Evolutionary conservation across 179 eudicot species (phyloP), one percentile per base, ranked within the genome.

Genomic region (Sideroxylon spinosum): DNA sequence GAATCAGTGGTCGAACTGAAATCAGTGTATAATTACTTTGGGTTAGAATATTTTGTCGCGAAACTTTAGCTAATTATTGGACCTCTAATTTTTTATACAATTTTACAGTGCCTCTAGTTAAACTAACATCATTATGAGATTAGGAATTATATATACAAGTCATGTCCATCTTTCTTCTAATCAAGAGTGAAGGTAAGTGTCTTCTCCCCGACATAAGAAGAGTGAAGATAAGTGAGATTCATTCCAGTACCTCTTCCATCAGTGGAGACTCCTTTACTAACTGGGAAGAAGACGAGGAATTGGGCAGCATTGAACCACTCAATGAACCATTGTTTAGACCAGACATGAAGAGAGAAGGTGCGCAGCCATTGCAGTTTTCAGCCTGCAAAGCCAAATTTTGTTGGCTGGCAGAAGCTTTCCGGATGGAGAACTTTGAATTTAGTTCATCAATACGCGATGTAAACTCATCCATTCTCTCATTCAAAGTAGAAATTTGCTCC

Each of bases 391-490:
- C 90, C 81, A 92, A 77, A 86, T 90, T 92, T 70, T 89, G 97
- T 73, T 87, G 98, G 86, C 96, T 90, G 63, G 84, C 78, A 64
- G 89, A 91, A 64, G 79, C 78, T 80, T 78, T 82, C 55, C 72
- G 84, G 53, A 11, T 29, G 20, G 88, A 78, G 65, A 91, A 32
- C 83, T 86, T 91, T 28, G 93, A 85, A 83, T 82, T 95, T 68
- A 95, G 84, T 77, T 93, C 94, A 82, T 95, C 97, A n/a, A 95
- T 86, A 52, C 90, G 86, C 59, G 98, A 91, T 68, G 93, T 91
- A 73, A 95, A 90, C 79, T 93, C 97, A 57, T 95, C 95, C 91
- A 93, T 93, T 77, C 97, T 90, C 84, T 91, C 98, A 75, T 88
- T 95, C 65, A 95, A 84, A 10, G 97, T 91, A 48, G 91, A 88